These are phyloP conservation scores for Beauveria asiatica DNA, from an alignment of 2,329 filamentous ascomycete species.

Conservation along the genomic window DNA sequence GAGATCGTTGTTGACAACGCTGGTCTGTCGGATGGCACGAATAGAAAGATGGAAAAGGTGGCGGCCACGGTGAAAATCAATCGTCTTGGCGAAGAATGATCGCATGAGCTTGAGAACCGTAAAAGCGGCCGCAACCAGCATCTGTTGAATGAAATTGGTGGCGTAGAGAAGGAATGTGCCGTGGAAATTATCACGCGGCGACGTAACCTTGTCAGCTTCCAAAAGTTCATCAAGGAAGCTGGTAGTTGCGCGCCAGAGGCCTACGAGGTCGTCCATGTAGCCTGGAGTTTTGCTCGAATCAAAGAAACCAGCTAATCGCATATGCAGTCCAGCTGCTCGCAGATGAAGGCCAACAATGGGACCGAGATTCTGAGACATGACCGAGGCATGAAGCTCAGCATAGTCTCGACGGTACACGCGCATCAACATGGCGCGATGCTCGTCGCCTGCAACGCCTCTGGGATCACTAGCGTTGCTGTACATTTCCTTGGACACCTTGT, in stretches of 20 bases:
- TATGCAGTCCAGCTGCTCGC: conserved; percentile 63
- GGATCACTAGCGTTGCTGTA: conserved; percentile 71
- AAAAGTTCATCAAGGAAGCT: conserved; percentile 60
- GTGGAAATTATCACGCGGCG: conserved; percentile 35
- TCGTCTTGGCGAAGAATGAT: conserved; percentile 65
- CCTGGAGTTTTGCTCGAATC: conserved; percentile 64
- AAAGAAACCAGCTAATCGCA: conserved; percentile 73
- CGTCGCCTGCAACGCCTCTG: conserved; percentile 58
- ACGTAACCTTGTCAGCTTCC: conserved; percentile 41
- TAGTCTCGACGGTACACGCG: conserved; percentile 58
- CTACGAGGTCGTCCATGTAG: conserved; percentile 67
- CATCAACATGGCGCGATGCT: conserved; percentile 58
- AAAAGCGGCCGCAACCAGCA: conserved; percentile 75
- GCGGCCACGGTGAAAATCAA: conserved; percentile 59
- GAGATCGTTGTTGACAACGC: conserved; percentile 69
- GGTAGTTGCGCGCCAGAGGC: conserved; percentile 64
- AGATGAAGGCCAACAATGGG: conserved; percentile 58
- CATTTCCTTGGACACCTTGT: conserved; percentile 71
- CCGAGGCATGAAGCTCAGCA: conserved; percentile 52
- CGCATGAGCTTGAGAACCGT: conserved; percentile 70
- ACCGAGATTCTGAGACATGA: conserved; percentile 49
- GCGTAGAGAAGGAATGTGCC: conserved; percentile 55
- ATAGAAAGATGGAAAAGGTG: conserved; percentile 65
- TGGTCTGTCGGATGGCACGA: conserved; percentile 60
- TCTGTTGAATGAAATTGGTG: conserved; percentile 73